phyloP scores from a whole-genome alignment of 495 filamentous ascomycete genomes.

The Barbatosphaeria neglecta region DNA sequence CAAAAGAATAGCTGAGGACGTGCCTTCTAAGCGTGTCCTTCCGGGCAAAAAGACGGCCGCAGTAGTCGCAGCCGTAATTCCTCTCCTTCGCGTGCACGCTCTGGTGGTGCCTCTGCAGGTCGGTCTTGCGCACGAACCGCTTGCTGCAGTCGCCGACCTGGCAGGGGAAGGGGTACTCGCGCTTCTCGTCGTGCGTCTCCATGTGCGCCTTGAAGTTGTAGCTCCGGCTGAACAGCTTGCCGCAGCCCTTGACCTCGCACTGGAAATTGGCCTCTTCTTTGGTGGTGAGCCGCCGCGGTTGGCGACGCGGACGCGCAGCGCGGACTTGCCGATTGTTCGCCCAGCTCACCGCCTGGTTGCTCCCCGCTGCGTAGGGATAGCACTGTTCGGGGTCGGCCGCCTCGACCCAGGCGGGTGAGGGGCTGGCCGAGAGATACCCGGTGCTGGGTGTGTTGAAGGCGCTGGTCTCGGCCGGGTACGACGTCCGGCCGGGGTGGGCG shows the following conservation, averaged over 20 bases:
- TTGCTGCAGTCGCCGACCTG: conserved; percentile 51
- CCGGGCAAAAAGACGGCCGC: conserved; percentile 62
- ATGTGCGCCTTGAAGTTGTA: conserved; percentile 90
- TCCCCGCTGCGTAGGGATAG: conserved; percentile 24
- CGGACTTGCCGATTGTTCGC: conserved; percentile 23
- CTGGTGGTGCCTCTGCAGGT: conserved; percentile 69
- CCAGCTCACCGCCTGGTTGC: conserved; percentile 10
- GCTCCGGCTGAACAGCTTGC: conserved; percentile 68
- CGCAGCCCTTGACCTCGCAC: conserved; percentile 61
- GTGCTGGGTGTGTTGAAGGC: conserved; percentile 25
- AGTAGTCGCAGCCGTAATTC: conserved; percentile 59
- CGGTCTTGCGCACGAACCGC: conserved; percentile 73
- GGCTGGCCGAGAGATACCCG: conserved; percentile 38
- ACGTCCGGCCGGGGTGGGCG: conserved; percentile 29
- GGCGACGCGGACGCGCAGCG: conserved; percentile 27
- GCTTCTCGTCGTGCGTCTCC: conserved; percentile 74
- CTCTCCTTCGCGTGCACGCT: conserved; percentile 73
- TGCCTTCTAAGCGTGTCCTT: conserved; percentile 77
- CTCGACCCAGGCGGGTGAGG: conserved; percentile 33
- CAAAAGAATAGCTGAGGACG: conserved; percentile 7
- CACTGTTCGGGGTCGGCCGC: conserved; percentile 27
- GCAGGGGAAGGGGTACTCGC: conserved; percentile 61
- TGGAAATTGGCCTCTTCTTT: conserved; percentile 64
- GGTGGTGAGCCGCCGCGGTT: conserved; percentile 50
- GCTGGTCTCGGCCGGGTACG: conserved; percentile 23